Evolutionary conservation across 768 basidiomycete genomes (phyloP).

Genomic region (Austroboletus eburneus): DNA sequence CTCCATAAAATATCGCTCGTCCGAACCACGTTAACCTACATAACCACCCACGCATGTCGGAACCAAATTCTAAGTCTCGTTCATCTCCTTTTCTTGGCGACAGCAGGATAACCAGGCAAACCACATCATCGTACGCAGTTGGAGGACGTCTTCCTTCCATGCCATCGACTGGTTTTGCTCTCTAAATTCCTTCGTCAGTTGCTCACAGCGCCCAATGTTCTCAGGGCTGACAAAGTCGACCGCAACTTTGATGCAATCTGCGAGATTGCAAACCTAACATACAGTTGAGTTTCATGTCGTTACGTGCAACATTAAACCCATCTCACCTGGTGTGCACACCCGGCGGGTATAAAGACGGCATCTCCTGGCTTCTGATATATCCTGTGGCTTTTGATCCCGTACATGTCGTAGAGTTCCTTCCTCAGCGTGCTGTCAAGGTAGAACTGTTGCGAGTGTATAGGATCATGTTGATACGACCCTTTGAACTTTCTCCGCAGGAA

Average conservation of each 20-base stretch:
- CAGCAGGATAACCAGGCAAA: slow-evolving; percentile 81
- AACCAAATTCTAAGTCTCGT: slow-evolving; percentile 18
- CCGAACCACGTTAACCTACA: slow-evolving; percentile 23
- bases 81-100: slow-evolving; percentile 43
- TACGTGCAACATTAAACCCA: not conserved
- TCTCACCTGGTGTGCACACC: slow-evolving; percentile 83
- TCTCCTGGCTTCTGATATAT: slow-evolving; percentile 91
- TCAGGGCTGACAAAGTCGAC: slow-evolving; percentile 94
- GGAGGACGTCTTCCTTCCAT: slow-evolving; percentile 94
- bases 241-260: slow-evolving; percentile 96
- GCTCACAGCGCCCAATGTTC: slow-evolving; percentile 83
- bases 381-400: slow-evolving; percentile 73
- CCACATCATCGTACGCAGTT: slow-evolving; percentile 91
- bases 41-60: slow-evolving; percentile 1
- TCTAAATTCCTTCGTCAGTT: slow-evolving; percentile 83
- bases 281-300: not conserved
- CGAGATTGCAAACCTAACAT: slow-evolving; percentile 78
- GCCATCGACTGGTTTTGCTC: slow-evolving; percentile 81
- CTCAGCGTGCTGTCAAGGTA: slow-evolving; percentile 74
- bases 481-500: slow-evolving; percentile 69
- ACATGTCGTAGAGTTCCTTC: slow-evolving; percentile 59
- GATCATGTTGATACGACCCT: slow-evolving; percentile 60
- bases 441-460: slow-evolving; percentile 87
- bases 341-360: slow-evolving; percentile 94
- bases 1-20: slow-evolving; percentile 25